Percentiles rank a stretch among this genome's conserved stretches.
These are phyloP conservation scores for Solanum infundibuliforme DNA, from an alignment of 257 asterid species.

Conservation along the genomic window DNA sequence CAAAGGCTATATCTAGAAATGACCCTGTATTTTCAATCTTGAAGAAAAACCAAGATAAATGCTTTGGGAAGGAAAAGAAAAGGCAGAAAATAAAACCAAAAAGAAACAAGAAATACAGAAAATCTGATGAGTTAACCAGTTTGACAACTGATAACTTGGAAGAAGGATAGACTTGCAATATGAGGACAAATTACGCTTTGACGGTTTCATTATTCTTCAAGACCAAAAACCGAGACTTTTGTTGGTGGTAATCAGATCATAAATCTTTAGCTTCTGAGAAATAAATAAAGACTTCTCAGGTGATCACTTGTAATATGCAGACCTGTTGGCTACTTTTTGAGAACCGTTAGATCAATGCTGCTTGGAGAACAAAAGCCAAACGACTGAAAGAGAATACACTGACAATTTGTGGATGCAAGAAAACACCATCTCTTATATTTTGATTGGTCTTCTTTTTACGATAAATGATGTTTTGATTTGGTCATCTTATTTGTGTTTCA, in stretches of 20 bases:
- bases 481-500: not conserved
- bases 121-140: not conserved
- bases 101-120: not conserved
- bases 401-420: not conserved
- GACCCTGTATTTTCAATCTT: not conserved
- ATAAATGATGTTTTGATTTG: not conserved
- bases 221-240: not conserved
- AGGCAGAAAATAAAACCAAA: not conserved
- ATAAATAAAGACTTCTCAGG: not conserved
- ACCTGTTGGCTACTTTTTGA: not conserved
- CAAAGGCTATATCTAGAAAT: not conserved
- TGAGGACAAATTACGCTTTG: not conserved
- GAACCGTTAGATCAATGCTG: not conserved
- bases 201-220: not conserved
- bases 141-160: not conserved
- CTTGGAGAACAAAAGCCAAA: not conserved
- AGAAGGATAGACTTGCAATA: not conserved
- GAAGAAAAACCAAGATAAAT: not conserved
- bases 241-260: not conserved
- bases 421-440: not conserved
- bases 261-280: not conserved
- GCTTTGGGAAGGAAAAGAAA: not conserved
- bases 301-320: not conserved
- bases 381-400: not conserved
- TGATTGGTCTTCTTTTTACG: not conserved